These are phyloP conservation scores for Pholiota conissans DNA, from an alignment of 768 basidiomycete species.

Conservation along the genomic window DNA sequence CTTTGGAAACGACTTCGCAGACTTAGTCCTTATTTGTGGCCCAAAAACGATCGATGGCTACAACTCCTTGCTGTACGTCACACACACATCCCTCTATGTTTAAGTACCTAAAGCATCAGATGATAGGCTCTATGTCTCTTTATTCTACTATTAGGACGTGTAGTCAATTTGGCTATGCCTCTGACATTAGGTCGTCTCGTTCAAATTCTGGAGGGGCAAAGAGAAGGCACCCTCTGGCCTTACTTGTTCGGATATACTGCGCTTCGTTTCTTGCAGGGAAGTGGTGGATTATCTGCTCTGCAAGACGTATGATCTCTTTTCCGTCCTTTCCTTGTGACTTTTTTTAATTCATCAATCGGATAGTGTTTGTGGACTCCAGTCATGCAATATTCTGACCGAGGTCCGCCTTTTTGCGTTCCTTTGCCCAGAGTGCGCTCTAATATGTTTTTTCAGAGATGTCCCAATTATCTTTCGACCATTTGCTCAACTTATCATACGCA, in stretches of 20 bases:
- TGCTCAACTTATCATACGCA: conserved; percentile 82
- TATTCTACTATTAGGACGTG: conserved; percentile 70
- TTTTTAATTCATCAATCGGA: neutral
- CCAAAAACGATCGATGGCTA: conserved; percentile 59
- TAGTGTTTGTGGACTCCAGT: conserved; percentile 84
- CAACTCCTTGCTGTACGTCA: conserved; percentile 66
- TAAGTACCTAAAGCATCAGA: conserved; percentile 4
- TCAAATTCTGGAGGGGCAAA: conserved; percentile 47
- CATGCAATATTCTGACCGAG: conserved; percentile 84
- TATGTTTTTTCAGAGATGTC: conserved; percentile 66
- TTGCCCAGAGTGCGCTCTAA: neutral
- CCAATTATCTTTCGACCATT: conserved; percentile 80
- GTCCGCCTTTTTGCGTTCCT: conserved; percentile 26
- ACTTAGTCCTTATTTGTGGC: conserved; percentile 85
- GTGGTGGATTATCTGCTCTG: conserved; percentile 72
- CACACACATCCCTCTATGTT: neutral
- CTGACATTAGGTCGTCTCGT: conserved; percentile 70
- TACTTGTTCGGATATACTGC: conserved; percentile 67
- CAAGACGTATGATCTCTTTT: conserved; percentile 43
- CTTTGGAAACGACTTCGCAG: conserved; percentile 62
- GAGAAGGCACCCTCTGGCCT: conserved; percentile 59
- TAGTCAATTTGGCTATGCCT: conserved; percentile 76
- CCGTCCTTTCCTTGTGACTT: neutral
- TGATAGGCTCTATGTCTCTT: conserved; percentile 63
- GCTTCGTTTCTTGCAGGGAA: conserved; percentile 73